Conservation (phyloP, 495 filamentous ascomycete genomes). For the Penicillium canescens region DNA sequence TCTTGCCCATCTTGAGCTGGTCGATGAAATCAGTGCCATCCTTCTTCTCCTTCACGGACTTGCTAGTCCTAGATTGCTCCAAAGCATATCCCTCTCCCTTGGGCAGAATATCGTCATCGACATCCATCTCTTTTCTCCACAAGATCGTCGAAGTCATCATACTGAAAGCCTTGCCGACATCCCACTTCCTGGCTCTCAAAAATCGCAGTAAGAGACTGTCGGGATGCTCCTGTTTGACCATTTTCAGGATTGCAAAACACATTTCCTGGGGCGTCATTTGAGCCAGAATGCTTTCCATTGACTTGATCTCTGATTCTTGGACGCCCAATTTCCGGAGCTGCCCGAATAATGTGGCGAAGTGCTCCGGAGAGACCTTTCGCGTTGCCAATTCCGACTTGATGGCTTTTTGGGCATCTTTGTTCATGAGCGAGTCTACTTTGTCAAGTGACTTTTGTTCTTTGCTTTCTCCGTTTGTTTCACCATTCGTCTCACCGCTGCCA, state of each 20-base stretch:
- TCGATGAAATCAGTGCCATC: constrained; percentile 74
- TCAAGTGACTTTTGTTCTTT: constrained; percentile 19
- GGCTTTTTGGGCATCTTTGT: constrained; percentile 11
- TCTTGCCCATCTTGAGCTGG: constrained; percentile 83
- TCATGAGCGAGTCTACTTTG: constrained; percentile 18
- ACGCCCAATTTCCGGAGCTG: constrained; percentile 22
- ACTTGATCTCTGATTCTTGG: constrained; percentile 20
- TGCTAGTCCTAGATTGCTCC: constrained; percentile 45
- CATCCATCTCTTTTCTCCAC: constrained; percentile 78
- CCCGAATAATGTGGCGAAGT: constrained; percentile 13
- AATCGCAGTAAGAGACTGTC: constrained; percentile 85
- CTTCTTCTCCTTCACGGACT: constrained; percentile 52
- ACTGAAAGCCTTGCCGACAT: constrained; percentile 81
- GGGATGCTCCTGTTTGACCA: constrained; percentile 54
- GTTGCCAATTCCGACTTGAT: constrained; percentile 15
- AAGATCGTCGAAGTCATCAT: constrained; percentile 86
- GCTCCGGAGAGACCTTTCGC: constrained; percentile 15
- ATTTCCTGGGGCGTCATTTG: constrained; percentile 27
- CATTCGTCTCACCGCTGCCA: background rate
- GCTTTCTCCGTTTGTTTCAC: background rate
- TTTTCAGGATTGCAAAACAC: constrained; percentile 25
- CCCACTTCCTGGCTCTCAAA: constrained; percentile 85
- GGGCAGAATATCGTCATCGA: constrained; percentile 75
- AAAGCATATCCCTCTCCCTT: constrained; percentile 67
- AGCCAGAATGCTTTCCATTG: constrained; percentile 20